Base-by-base conservation (phyloP, 2,329 filamentous ascomycete genomes). In the Leptodontidium sp. region DNA sequence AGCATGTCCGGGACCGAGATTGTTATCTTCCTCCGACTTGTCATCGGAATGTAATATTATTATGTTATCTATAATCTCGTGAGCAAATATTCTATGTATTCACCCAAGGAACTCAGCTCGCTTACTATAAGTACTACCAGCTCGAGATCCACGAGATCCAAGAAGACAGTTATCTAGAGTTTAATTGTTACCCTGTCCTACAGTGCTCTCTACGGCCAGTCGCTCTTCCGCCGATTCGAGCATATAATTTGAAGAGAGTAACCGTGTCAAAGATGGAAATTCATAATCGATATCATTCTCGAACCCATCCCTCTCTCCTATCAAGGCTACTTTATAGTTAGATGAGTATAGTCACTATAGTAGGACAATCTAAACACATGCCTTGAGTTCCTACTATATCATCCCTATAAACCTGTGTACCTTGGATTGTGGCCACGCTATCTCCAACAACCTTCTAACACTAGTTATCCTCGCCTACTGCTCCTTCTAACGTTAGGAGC, bases 201-300 rank as follows among this genome's bases (percentile, higher is more conserved):
- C n/a, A n/a, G n/a, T n/a, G n/a, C n/a, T n/a, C n/a, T n/a, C n/a
- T n/a, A n/a, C n/a, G n/a, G n/a, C n/a, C n/a, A n/a, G n/a, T n/a
- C n/a, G n/a, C n/a, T n/a, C n/a, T n/a, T n/a, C n/a, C n/a, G n/a
- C n/a, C n/a, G n/a, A n/a, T n/a, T n/a, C n/a, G n/a, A n/a, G n/a
- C n/a, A n/a, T n/a, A n/a, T n/a, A n/a, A n/a, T n/a, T n/a, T n/a
- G n/a, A n/a, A n/a, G n/a, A n/a, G n/a, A n/a, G n/a, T n/a, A n/a
- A n/a, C n/a, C n/a, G n/a, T n/a, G n/a, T n/a, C n/a, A n/a, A n/a
- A n/a, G n/a, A n/a, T n/a, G n/a, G n/a, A n/a, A n/a, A n/a, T n/a
- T n/a, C n/a, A 35, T n/a, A n/a, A 57, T 57, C 53, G 32, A 57
- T 57, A 35, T 57, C 53, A 38, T 57, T 57, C 14, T 57, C 53